Evolutionary conservation across 352 stramenopile genomes (phyloP), one percentile per base, ranked within the genome.

Genomic region (Globisporangium acanthophoron): DNA sequence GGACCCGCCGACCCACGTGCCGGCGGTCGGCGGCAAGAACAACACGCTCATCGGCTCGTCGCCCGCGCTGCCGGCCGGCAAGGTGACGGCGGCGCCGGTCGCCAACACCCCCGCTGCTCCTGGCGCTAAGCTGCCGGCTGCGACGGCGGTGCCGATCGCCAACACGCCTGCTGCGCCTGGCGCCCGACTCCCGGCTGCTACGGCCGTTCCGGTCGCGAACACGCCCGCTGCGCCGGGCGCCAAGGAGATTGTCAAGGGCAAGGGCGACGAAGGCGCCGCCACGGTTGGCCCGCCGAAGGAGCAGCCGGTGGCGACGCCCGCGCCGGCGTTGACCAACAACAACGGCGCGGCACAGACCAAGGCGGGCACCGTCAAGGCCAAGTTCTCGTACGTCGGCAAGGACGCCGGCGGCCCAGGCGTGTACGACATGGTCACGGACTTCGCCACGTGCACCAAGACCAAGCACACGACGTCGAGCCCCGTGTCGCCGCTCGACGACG

Each of bases 351-450:
- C 53, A 27, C 72, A 79, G 55, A 70, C 66, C 45, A 63, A 62
- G 27, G 56, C 71, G 4, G 79, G 79, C 54, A 73, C 58, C 4
- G 53, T 85, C 51, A 70, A 71, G 43, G 52, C 44, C 21, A 58
- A 69, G 57, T 82, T 82, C 66, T 74, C 75, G 65, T 90, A 85
- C 75, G 76, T 63, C 31, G 80, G 77, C 50, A 55, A 54, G 44
- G 71, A 85, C 60, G 72, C 64, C 56, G 80, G 80, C 29, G 77
- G 80, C 27, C 63, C 74, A 9, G 80, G 82, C 46, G 54, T 58
- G 44, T 92, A 90, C 66, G 57, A 87, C 5, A 83, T 85, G 68
- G 82, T 92, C 65, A 90, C 82, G 20, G 68, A 90, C 66, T 64
- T 87, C 18, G 62, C 43, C 1, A 75, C 69, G 54, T 92, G 82